Base-by-base conservation (phyloP, 2,329 filamentous ascomycete genomes). In the Trichoderma sp. region DNA sequence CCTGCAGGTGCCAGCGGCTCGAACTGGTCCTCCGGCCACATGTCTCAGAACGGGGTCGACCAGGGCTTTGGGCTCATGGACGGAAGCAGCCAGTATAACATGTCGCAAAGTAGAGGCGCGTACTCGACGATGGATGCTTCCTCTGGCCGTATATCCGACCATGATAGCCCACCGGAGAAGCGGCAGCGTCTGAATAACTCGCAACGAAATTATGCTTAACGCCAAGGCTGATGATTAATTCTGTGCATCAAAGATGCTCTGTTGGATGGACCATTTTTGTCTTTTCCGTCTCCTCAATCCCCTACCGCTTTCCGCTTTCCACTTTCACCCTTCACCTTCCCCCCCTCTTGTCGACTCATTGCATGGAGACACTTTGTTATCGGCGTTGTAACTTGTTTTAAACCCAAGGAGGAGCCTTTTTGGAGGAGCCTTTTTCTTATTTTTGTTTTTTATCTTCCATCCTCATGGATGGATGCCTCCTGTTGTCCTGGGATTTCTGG, bases 21-120 rank as follows among this genome's bases (percentile, higher is more conserved):
- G 80, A 86, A 84, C 82, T 81, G 81, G 81, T 88, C 86, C 12
- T 86, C 87, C 0, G 82, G 83, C 28, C 86, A 87, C 71, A 82
- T 88, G 76, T 81, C 84, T 18, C 86, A 88, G 71, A 75, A 77
- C 62, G 79, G 78, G 34, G 80, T 88, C 64, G 84, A 84, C 34
- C 82, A 84, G 58, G 81, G 83, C 43, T 88, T 87, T 71, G 83
- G 83, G 26, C 83, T 84, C 75, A 80, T 82, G 62, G 84, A 82
- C 67, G 81, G 83, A n/a, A 81, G 82, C 26, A 78, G 75, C 66
- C 81, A 80, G 67, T 84, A 82, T 72, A 79, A 78, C 39, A 67
- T 71, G 32, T 28, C 68, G 53, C 71, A 73, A n/a, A 34, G 32
- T 43, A 71, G 43, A 39, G 53, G 58, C 32, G 36, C 28, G 9